Base-by-base conservation (phyloP, 352 stramenopile species). In the Stephanocyclus meneghinianus region DNA sequence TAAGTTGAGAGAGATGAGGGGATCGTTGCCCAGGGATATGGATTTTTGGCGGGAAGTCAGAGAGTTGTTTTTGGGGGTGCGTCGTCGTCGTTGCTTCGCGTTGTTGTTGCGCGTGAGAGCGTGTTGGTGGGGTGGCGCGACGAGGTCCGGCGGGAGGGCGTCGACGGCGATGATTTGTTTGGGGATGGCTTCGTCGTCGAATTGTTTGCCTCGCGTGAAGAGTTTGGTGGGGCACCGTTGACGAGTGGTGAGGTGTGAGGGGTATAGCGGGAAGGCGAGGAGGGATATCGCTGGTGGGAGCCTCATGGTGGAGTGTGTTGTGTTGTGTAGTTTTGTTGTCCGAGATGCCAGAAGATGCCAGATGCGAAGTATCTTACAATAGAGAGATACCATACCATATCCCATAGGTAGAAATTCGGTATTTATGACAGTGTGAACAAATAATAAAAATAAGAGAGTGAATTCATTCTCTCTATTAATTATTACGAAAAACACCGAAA, bases 1-100 rank as follows among this genome's bases (percentile, higher is more conserved):
- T 16, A 92, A 69, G 61, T 92, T 92, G 1, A 92, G 76, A 10
- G 77, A 88, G 50, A 86, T 74, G 0, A 92, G 75, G 3, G 87
- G 87, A 77, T 91, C 70, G 26, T 63, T 51, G 7, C 61, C 61
- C 47, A 71, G 65, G 16, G 71, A 70, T 35, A 83, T 76, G 62
- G 61, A 76, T 32, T 76, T 83, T 70, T 83, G 56, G 30, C 76
- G 69, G 8, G 69, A 60, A 37, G 48, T 71, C n/a, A 50, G 40
- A 40, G 15, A 18, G 18, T 18, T 37, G 60, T 63, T 30, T 69
- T 69, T 66, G 29, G 0, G 6, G 2, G 37, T 53, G 10, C 59
- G 56, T 45, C 4, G 51, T 60, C 30, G 51, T 35, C 6, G 32
- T n/a, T 3, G 11, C 26, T 4, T 60, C 7, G 21, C 21, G 21